A percentile compares a stretch with the other conserved stretches of the same genome.
These are phyloP conservation scores for Ambrosia hybrid DNA, from an alignment of 140 eudicot genomes.

Conservation along the genomic window DNA sequence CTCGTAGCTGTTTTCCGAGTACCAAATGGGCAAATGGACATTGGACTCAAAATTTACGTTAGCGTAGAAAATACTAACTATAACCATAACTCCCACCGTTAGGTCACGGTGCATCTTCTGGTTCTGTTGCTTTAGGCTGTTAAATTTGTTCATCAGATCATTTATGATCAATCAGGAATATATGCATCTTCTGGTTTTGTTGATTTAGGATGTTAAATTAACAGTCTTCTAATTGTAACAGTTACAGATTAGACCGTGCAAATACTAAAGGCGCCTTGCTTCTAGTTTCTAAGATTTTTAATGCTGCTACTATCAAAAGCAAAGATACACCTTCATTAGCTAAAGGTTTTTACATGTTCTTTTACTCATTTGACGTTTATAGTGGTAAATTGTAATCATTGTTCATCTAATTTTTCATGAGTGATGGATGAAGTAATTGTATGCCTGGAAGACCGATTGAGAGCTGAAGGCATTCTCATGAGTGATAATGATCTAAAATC, in stretches of 20 bases:
- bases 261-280: conserved; percentile 80
- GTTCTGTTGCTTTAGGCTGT: background rate
- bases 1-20: background rate
- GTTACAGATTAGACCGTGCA: conserved; percentile 90
- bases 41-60: background rate
- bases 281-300: conserved; percentile 51
- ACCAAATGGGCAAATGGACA: background rate
- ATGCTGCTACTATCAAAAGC: conserved; percentile 35
- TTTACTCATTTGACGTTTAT: background rate
- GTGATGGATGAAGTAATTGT: conserved; percentile 38
- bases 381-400: background rate
- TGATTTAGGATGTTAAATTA: background rate
- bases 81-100: background rate
- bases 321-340: conserved; percentile 27
- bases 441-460: conserved; percentile 70
- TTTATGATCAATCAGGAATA: background rate
- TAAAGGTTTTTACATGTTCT: conserved; percentile 42
- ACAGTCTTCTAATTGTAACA: conserved; percentile 38
- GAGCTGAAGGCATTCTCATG: conserved; percentile 58
- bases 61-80: background rate
- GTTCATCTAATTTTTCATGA: background rate
- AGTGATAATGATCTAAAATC: conserved; percentile 31
- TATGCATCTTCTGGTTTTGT: background rate
- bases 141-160: background rate
- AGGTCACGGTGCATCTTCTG: background rate